A percentile compares a stretch with the other conserved stretches of the same genome.
Conservation (phyloP, 345 rosid species). For the Noccaea caerulescens region DNA sequence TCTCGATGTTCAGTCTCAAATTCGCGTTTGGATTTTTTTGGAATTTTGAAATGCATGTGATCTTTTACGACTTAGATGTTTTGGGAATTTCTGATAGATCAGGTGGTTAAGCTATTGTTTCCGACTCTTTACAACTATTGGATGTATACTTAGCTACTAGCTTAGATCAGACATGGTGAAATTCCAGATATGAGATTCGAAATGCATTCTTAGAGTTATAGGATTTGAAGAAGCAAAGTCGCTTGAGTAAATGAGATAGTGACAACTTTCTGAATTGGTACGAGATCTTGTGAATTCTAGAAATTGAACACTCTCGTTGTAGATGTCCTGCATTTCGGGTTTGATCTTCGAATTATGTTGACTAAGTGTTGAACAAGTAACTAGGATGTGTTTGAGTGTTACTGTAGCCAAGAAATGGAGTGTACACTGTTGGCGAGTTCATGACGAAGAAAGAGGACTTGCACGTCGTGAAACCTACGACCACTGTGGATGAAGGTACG, state of each 20-base stretch:
- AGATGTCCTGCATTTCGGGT: not conserved
- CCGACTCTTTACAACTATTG: not conserved
- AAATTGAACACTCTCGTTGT: not conserved
- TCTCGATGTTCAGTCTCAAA: slow-evolving; percentile 11
- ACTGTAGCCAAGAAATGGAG: slow-evolving; percentile 61
- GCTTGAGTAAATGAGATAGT: slow-evolving; percentile 4
- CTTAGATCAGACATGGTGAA: slow-evolving; percentile 16
- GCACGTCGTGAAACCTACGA: slow-evolving; percentile 73
- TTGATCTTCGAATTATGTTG: slow-evolving; percentile 10
- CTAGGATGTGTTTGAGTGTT: slow-evolving; percentile 5
- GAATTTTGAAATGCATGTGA: slow-evolving; percentile 17
- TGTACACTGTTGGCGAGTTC: slow-evolving; percentile 82
- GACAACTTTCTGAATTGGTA: not conserved
- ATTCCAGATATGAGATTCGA: not conserved
- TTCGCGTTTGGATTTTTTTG: not conserved
- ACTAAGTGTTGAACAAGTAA: not conserved
- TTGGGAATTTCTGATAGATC: not conserved
- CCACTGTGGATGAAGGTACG: slow-evolving; percentile 87
- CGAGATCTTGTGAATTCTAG: not conserved
- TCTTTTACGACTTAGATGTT: slow-evolving; percentile 5
- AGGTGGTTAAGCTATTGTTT: not conserved
- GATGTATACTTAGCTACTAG: slow-evolving; percentile 1
- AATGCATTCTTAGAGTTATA: not conserved
- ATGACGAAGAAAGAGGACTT: slow-evolving; percentile 81
- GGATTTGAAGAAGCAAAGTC: slow-evolving; percentile 5